phyloP scores from a whole-genome alignment of 257 asterid genomes.

The Lithospermum erythrorhizon region DNA sequence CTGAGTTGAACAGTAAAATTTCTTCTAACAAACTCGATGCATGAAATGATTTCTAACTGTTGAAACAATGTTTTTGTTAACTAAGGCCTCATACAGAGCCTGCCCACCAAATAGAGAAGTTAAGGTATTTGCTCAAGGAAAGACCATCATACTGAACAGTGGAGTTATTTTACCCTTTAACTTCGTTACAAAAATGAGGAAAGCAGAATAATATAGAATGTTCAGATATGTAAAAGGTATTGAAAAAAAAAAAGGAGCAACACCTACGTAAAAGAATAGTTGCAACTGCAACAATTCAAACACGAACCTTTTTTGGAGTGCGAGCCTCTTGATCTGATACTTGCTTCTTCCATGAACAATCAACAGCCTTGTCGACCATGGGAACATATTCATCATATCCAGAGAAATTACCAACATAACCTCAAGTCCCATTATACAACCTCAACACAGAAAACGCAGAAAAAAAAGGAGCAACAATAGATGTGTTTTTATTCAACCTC shows the following conservation, averaged over 20 bases:
- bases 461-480: too few relatives aligned
- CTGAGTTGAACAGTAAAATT: too few relatives aligned
- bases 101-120: conserved; percentile 17
- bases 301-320: conserved; percentile 34
- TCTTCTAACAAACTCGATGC: too few relatives aligned
- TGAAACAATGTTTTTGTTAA: too few relatives aligned
- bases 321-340: conserved; percentile 38
- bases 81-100: conserved; percentile 88
- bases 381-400: conserved; percentile 98
- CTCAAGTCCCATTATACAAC: conserved; percentile 55
- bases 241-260: neutral
- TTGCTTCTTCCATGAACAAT: conserved; percentile 72
- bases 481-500: too few relatives aligned
- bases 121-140: neutral
- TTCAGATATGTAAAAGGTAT: too few relatives aligned
- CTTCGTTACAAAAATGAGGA: too few relatives aligned
- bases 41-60: too few relatives aligned
- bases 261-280: neutral
- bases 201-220: too few relatives aligned
- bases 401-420: conserved; percentile 34
- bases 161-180: too few relatives aligned
- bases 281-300: too few relatives aligned
- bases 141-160: neutral
- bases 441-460: too few relatives aligned
- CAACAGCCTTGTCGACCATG: conserved; percentile 99